Conservation (phyloP, 2,329 filamentous ascomycete genomes). For the Sporothrix protearum region DNA sequence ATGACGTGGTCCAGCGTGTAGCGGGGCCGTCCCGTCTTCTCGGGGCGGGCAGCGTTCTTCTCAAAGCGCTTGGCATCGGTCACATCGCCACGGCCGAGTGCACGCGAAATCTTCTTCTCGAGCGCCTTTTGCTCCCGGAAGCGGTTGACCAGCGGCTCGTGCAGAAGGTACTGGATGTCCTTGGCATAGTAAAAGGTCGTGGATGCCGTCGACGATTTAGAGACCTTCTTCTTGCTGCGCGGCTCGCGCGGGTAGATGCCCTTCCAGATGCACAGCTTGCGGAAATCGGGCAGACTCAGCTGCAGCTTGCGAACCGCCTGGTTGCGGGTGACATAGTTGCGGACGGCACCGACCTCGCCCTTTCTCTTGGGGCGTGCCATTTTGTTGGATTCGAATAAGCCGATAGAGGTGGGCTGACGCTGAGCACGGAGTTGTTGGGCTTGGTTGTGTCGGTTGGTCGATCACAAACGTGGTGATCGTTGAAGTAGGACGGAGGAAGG, state of each 20-base stretch:
- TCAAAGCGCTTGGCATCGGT: constrained; percentile 84
- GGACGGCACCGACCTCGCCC: constrained; percentile 85
- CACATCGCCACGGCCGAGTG: constrained; percentile 86
- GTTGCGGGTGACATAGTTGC: constrained; percentile 97
- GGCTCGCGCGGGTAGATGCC: constrained; percentile 98
- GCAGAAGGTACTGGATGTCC: constrained; percentile 96
- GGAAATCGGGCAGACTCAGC: constrained; percentile 94
- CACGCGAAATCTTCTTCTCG: constrained; percentile 94
- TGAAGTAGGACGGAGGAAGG: background rate
- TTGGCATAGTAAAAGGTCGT: constrained; percentile 92
- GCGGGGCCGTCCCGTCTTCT: constrained; percentile 84
- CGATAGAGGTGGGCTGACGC: background rate
- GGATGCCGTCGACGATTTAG: constrained; percentile 81
- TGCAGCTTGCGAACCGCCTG: constrained; percentile 97
- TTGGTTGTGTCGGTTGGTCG: background rate
- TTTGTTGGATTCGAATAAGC: constrained; percentile 27
- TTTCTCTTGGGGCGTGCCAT: constrained; percentile 88
- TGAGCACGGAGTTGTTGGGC: background rate
- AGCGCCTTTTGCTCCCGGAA: constrained; percentile 97
- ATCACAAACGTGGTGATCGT: constrained; percentile 2
- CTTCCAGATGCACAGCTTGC: constrained; percentile 99
- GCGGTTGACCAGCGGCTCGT: constrained; percentile 89
- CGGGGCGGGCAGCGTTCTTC: constrained; percentile 77
- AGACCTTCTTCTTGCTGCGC: constrained; percentile 93
- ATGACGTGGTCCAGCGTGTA: constrained; percentile 96